These are phyloP conservation scores for Cercophora scortea DNA, from an alignment of 495 filamentous ascomycete species.

Conservation along the genomic window DNA sequence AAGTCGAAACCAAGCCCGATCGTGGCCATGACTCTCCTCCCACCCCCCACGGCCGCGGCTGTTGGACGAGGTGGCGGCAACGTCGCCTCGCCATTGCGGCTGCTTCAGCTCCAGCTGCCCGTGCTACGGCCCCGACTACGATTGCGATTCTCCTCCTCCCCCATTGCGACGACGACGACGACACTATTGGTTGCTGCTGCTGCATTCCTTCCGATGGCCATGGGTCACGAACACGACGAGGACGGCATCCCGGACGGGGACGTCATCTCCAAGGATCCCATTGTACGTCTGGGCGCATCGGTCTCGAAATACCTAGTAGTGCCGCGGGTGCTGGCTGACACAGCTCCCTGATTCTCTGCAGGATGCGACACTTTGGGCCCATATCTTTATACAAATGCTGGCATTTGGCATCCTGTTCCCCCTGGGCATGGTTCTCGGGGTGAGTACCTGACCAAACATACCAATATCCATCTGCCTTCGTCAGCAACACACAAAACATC, in stretches of 20 bases:
- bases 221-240: constrained; percentile 69
- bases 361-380: constrained; percentile 85
- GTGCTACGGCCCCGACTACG: too few species aligned
- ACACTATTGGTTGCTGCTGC: constrained; percentile 8
- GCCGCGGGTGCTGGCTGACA: neutral
- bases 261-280: constrained; percentile 70
- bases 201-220: constrained; percentile 29
- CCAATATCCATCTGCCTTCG: neutral
- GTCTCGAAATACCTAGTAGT: too few species aligned
- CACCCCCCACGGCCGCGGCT: too few species aligned
- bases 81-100: constrained; percentile 2
- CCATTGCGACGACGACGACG: constrained; percentile 1
- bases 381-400: constrained; percentile 82
- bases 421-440: constrained; percentile 89
- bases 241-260: constrained; percentile 69
- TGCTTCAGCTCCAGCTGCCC: constrained; percentile 4
- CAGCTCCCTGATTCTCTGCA: constrained; percentile 17
- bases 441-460: constrained; percentile 44
- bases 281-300: constrained; percentile 49
- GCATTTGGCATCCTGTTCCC: constrained; percentile 91
- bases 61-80: neutral
- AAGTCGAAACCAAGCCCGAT: too few species aligned
- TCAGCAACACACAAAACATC: neutral
- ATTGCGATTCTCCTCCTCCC: neutral
- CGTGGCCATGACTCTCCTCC: too few species aligned